Evolutionary conservation across 345 rosid species (phyloP), one percentile per base, ranked within the genome.

Genomic region (Firmiana major): DNA sequence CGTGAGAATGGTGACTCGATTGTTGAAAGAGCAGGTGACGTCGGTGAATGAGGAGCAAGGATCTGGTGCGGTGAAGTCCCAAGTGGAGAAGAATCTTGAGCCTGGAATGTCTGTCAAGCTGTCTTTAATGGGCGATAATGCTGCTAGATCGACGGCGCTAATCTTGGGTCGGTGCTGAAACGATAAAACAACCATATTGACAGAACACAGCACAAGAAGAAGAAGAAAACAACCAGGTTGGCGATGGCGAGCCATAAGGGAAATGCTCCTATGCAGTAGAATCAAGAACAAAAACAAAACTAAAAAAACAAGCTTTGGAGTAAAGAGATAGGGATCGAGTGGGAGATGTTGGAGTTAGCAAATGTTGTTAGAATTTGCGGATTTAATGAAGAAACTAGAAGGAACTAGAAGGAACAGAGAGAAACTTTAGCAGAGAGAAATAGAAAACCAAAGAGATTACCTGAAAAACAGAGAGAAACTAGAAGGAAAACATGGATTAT

Each of bases 291-390:
- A 0, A 13, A 15, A 31, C 34, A 38, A 38, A 38, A 3, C 2
- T 8, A n/a, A n/a, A n/a, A 13, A 17, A 51, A 19, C 16, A 49
- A 34, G 62, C 75, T 71, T 40, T 51, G 5, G 31, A 34, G 13
- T 16, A 49, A 21, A 53, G 13, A 26, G 12, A 31, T 24, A 26
- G 19, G 21, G 10, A 31, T 31, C 34, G 34, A 51, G 21, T 48
- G 40, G 13, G 12, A 7, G 15, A 4, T 36, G 38, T 4, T 87
- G 75, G 94, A 91, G 72, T 91, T 85, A 12, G 94, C 90, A 68
- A 96, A 93, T 83, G 98, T 87, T 9, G 92, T 79, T 48, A 96
- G 64, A 31, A 96, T 46, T 71, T 87, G 90, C 34, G 97, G 97
- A 74, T 92, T 92, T 22, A 98, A n/a, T 81, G n/a, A n/a, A n/a